Evolutionary conservation across 768 basidiomycete genomes (phyloP).

Genomic region (Hygrophoropsis aurantiaca): DNA sequence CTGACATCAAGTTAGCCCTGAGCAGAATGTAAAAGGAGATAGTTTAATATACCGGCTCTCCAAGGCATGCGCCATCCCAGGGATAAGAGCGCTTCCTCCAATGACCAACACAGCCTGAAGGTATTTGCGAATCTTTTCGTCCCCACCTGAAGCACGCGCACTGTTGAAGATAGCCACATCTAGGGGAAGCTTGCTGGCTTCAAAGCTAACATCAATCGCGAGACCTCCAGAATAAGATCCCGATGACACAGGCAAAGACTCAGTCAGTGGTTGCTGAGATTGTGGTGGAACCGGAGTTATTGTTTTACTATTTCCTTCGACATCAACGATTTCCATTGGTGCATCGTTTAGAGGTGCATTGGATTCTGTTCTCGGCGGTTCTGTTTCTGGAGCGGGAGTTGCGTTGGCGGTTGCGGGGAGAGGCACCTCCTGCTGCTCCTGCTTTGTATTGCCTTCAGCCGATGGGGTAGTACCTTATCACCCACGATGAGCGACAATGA

Average conservation of each 20-base stretch:
- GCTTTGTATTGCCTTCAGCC: slow-evolving; percentile 24
- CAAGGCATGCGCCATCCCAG: slow-evolving; percentile 82
- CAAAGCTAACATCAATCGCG: slow-evolving; percentile 76
- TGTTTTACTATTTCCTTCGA: slow-evolving; percentile 43
- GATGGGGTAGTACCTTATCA: slow-evolving; percentile 20
- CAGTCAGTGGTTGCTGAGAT: slow-evolving; percentile 11
- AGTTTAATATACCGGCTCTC: slow-evolving; percentile 67
- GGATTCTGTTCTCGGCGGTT: neutral
- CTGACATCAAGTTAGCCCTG: slow-evolving; percentile 34
- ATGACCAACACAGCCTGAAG: slow-evolving; percentile 85
- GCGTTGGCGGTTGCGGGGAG: slow-evolving; percentile 32
- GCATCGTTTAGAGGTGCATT: slow-evolving; percentile 24
- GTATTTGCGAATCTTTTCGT: slow-evolving; percentile 89
- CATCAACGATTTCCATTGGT: slow-evolving; percentile 48
- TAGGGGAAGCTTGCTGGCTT: slow-evolving; percentile 86
- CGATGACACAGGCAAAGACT: slow-evolving; percentile 19
- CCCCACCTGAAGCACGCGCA: slow-evolving; percentile 81
- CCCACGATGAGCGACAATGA: neutral
- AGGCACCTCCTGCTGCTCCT: slow-evolving; percentile 35
- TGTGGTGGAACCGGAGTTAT: slow-evolving; percentile 26
- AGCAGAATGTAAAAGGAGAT: neutral
- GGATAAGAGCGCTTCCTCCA: slow-evolving; percentile 78
- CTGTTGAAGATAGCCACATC: slow-evolving; percentile 94
- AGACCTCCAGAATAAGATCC: slow-evolving; percentile 40
- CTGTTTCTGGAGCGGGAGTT: slow-evolving; percentile 26